Conservation (phyloP, 345 rosid genomes). For the Rhizophora apiculata region DNA sequence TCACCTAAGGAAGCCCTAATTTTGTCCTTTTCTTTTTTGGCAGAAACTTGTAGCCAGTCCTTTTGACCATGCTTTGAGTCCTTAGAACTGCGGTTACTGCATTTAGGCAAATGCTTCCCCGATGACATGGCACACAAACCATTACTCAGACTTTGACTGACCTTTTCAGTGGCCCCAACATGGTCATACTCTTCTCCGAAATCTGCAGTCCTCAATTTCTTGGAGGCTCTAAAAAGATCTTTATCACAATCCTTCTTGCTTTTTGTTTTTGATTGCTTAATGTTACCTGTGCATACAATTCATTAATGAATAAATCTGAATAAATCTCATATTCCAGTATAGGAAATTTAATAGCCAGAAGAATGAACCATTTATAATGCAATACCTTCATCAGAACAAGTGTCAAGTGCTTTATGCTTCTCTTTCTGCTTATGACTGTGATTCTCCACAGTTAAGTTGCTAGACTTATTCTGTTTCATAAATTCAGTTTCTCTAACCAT, state of each 20-base stretch:
- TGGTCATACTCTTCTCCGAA: conserved; percentile 29
- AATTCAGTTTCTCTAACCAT: conserved; percentile 42
- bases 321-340: conserved; percentile 12
- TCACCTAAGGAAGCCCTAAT: conserved; percentile 34
- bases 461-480: conserved; percentile 26
- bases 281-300: not conserved
- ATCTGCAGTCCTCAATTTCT: conserved; percentile 6
- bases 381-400: conserved; percentile 62
- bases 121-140: conserved; percentile 41
- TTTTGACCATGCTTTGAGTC: conserved; percentile 37
- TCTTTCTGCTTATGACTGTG: conserved; percentile 48
- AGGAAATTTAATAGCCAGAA: conserved; percentile 5
- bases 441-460: conserved; percentile 39
- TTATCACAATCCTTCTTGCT: not conserved
- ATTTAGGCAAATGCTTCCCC: conserved; percentile 46
- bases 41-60: conserved; percentile 35
- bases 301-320: not conserved
- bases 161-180: conserved; percentile 33
- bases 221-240: not conserved
- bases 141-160: conserved; percentile 46
- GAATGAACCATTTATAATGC: conserved; percentile 17
- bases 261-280: not conserved
- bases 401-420: conserved; percentile 42
- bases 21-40: conserved; percentile 43
- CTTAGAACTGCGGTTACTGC: conserved; percentile 34